Percentiles rank a stretch among this genome's conserved stretches.
phyloP scores from a whole-genome alignment of 2,329 filamentous ascomycete genomes.

The Ophiocordyceps australis region DNA sequence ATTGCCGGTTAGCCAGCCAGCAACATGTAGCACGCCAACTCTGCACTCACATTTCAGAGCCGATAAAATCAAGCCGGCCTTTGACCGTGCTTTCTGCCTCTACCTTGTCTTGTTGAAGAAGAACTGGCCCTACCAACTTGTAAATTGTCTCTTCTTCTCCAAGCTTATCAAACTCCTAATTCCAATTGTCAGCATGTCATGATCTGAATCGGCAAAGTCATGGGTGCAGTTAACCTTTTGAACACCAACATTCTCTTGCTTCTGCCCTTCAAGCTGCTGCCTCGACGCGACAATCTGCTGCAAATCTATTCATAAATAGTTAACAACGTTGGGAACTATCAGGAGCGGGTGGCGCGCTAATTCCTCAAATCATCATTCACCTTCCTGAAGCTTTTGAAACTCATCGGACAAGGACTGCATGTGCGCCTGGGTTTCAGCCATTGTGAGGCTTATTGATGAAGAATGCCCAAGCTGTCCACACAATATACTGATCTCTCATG shows the following conservation, averaged over 20 bases:
- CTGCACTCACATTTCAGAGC: conserved; percentile 77
- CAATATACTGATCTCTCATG: no score
- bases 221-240: conserved; percentile 44
- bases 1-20: conserved; percentile 3
- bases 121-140: conserved; percentile 82
- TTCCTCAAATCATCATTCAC: no score
- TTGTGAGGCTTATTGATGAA: no score
- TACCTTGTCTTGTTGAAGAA: conserved; percentile 83
- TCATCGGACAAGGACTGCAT: conserved; percentile 75
- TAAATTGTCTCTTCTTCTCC: conserved; percentile 79
- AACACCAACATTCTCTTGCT: conserved; percentile 80
- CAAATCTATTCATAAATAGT: conserved; percentile 41
- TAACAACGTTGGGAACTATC: no score
- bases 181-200: no score
- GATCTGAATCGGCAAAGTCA: no score
- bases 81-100: conserved; percentile 87
- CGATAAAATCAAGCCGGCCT: conserved; percentile 78
- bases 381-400: conserved; percentile 72
- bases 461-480: no score
- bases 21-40: background rate
- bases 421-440: conserved; percentile 58
- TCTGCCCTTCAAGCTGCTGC: conserved; percentile 86
- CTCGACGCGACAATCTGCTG: conserved; percentile 58
- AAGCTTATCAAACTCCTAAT: conserved; percentile 64
- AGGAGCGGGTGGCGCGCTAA: no score